phyloP scores from a whole-genome alignment of 2,329 filamentous ascomycete species.

The Graphilbum sp. region DNA sequence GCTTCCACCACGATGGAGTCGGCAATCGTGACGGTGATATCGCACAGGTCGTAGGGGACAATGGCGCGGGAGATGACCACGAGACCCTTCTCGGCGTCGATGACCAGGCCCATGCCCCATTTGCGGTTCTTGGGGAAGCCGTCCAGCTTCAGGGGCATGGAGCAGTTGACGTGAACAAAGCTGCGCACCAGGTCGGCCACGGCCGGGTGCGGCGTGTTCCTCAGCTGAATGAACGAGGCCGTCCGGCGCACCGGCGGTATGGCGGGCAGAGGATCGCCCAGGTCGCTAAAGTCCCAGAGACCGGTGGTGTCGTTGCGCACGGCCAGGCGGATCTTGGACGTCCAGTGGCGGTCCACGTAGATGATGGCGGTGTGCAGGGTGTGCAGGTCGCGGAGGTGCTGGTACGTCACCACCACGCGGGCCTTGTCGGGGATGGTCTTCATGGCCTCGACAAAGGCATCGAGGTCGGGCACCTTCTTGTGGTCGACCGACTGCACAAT shows the following conservation, averaged over 20 bases:
- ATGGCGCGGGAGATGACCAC: slow-evolving; percentile 90
- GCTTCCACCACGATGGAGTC: slow-evolving; percentile 91
- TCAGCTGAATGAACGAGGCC: slow-evolving; percentile 82
- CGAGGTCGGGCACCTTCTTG: slow-evolving; percentile 72
- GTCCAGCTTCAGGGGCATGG: slow-evolving; percentile 90
- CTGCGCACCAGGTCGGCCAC: slow-evolving; percentile 89
- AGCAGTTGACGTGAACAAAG: slow-evolving; percentile 84
- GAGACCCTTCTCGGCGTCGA: slow-evolving; percentile 89
- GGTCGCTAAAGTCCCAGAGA: slow-evolving; percentile 84
- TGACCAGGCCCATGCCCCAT: slow-evolving; percentile 91
- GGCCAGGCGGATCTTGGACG: slow-evolving; percentile 82
- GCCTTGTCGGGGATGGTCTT: slow-evolving; percentile 67
- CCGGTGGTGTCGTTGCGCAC: slow-evolving; percentile 80
- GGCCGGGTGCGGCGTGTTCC: slow-evolving; percentile 72
- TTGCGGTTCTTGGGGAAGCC: slow-evolving; percentile 93
- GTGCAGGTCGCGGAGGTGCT: slow-evolving; percentile 86
- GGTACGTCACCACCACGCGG: slow-evolving; percentile 85
- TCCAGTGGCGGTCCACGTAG: slow-evolving; percentile 90
- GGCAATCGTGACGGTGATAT: slow-evolving; percentile 89
- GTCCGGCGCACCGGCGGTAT: slow-evolving; percentile 55
- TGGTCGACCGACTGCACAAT: slow-evolving; percentile 86
- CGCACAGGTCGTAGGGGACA: slow-evolving; percentile 90
- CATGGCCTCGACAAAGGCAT: slow-evolving; percentile 83
- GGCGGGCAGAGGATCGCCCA: slow-evolving; percentile 66
- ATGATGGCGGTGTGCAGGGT: slow-evolving; percentile 87